Base-by-base conservation (phyloP, 2,329 filamentous ascomycete genomes). In the Diaporthe sp. region DNA sequence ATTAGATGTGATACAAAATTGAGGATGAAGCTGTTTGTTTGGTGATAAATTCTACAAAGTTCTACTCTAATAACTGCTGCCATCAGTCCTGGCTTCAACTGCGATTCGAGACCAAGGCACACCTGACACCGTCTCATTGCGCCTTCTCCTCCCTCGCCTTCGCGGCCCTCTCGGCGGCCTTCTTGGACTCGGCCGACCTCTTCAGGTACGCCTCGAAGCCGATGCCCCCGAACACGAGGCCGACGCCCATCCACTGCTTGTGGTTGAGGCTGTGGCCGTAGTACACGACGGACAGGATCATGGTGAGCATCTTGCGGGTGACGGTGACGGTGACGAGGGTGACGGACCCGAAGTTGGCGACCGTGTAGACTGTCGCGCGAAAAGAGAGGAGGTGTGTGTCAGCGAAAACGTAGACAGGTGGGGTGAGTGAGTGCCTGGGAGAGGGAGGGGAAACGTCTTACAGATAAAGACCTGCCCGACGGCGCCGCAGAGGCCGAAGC, bases 261-360 rank as follows among this genome's bases (percentile, higher is more conserved):
- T 88, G 86, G 39, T 91, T 94, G 67, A 99, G 89, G 78, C 90
- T 91, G 84, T 99, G 97, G 39, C 97, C 97, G 83, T 98, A 99
- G 86, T 95, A 95, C 76, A 98, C 88, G 39, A 99, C 97, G 72
- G 95, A 98, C 71, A 98, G 89, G 76, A 98, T 95, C 97, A 99
- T 99, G 79, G 96, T 98, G 83, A 98, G 91, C 97, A 99, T 99
- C 88, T 99, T 99, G 82, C 97, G 91, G 61, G 97, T 99, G 61
- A 99, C 97, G 2, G 95, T 99, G 3, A 99, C 96, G 6, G 97
- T 98, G 58, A 98, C 96, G 68, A 99, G 91, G 71, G 98, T 90
- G 67, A 99, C 90, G 13, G 94, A 97, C 13, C 94, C 97, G 86
- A 98, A 99, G 19, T 94, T 95, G 19, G 95, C 94, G 8, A 99